Conservation (phyloP, 805 yeast species). For the Naumovozyma baii region DNA sequence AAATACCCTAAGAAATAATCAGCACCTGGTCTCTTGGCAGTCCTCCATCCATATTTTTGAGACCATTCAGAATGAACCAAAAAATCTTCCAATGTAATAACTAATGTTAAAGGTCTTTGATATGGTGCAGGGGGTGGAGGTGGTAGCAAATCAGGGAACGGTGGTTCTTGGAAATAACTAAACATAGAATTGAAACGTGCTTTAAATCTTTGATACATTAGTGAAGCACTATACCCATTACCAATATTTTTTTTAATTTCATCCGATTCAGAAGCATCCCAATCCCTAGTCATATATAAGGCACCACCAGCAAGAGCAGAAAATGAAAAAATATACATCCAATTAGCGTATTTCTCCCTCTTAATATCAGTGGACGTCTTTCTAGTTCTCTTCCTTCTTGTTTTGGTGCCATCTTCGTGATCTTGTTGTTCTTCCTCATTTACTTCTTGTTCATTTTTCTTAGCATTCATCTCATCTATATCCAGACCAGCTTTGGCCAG, state of each 20-base stretch:
- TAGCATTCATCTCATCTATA: slow-evolving; percentile 30
- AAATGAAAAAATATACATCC: slow-evolving; percentile 51
- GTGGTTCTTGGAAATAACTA: slow-evolving; percentile 85
- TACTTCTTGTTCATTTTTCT: slow-evolving; percentile 5
- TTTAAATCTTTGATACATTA: slow-evolving; percentile 58
- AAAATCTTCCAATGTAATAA: slow-evolving; percentile 79
- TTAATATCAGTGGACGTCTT: slow-evolving; percentile 68
- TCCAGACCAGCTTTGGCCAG: slow-evolving; percentile 81
- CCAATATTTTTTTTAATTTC: slow-evolving; percentile 44
- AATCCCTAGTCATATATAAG: slow-evolving; percentile 66
- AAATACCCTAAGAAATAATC: slow-evolving; percentile 93
- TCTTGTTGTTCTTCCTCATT: slow-evolving; percentile 11
- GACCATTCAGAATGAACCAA: slow-evolving; percentile 90
- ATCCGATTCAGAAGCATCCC: slow-evolving; percentile 70
- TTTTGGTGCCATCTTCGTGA: slow-evolving; percentile 11
- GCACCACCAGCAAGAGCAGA: slow-evolving; percentile 45
- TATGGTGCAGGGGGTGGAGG: slow-evolving; percentile 86
- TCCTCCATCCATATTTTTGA: slow-evolving; percentile 89
- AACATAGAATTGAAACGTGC: slow-evolving; percentile 68
- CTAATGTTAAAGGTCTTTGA: slow-evolving; percentile 85
- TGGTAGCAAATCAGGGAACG: slow-evolving; percentile 84
- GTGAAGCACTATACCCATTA: slow-evolving; percentile 58
- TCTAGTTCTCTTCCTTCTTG: slow-evolving; percentile 36
- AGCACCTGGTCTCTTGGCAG: slow-evolving; percentile 97
- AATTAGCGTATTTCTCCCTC: slow-evolving; percentile 72